Evolutionary conservation across 805 yeast genomes (phyloP).

Genomic region (Clavispora santaluciae): DNA sequence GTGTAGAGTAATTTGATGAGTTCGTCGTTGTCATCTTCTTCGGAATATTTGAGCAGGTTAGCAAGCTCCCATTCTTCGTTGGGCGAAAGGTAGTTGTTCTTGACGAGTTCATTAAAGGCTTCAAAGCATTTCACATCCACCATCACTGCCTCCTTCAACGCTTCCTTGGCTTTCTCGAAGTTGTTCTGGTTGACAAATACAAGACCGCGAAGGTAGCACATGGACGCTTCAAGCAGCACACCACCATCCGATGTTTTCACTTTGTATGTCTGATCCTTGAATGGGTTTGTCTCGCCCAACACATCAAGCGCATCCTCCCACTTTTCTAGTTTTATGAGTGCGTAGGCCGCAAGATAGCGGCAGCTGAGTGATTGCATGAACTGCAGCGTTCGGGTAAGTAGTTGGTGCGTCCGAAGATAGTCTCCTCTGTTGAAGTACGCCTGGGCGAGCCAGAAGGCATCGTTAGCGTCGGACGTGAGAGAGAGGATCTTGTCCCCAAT

Average conservation of each 20-base stretch:
- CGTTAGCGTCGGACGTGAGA: slow-evolving; percentile 81
- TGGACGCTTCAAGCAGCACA: slow-evolving; percentile 77
- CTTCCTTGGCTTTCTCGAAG: slow-evolving; percentile 79
- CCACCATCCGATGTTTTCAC: slow-evolving; percentile 69
- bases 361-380: slow-evolving; percentile 66
- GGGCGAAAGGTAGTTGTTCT: slow-evolving; percentile 73
- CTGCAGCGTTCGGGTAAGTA: slow-evolving; percentile 52
- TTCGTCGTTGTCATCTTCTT: slow-evolving; percentile 75
- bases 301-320: slow-evolving; percentile 89
- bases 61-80: slow-evolving; percentile 83
- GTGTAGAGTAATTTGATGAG: slow-evolving; percentile 73
- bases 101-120: slow-evolving; percentile 76
- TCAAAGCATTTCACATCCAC: slow-evolving; percentile 92
- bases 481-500: slow-evolving; percentile 87
- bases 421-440: slow-evolving; percentile 74
- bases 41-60: slow-evolving; percentile 58
- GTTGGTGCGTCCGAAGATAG: slow-evolving; percentile 71
- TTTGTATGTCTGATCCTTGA: slow-evolving; percentile 40
- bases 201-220: slow-evolving; percentile 80
- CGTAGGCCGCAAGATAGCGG: slow-evolving; percentile 72
- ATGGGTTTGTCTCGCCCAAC: slow-evolving; percentile 79
- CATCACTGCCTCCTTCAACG: slow-evolving; percentile 78
- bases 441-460: slow-evolving; percentile 96
- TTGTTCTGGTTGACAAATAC: slow-evolving; percentile 79
- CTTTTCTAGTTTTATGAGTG: slow-evolving; percentile 63